A percentile compares a stretch with the other conserved stretches of the same genome.
These are phyloP conservation scores for Colletotrichum eremochloae DNA, from an alignment of 2,329 filamentous ascomycete species.

Conservation along the genomic window DNA sequence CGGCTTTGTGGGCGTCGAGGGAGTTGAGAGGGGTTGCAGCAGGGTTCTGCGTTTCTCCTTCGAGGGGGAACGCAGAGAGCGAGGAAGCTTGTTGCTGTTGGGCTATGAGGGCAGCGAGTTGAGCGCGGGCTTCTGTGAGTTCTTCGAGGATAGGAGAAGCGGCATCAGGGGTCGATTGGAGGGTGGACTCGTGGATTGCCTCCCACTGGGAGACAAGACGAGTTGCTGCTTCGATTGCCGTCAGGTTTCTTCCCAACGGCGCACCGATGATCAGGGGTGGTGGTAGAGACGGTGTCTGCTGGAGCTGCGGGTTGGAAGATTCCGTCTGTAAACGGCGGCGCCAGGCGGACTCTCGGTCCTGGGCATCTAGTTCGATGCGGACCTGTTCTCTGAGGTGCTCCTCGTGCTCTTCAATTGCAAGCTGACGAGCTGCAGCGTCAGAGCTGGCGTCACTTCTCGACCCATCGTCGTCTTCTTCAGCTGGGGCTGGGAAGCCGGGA, in stretches of 20 bases:
- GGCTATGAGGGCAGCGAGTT: constrained; percentile 11
- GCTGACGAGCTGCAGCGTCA: background rate
- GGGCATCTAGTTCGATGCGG: constrained; percentile 12
- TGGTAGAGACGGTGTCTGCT: background rate
- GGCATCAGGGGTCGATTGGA: constrained; percentile 36
- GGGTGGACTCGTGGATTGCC: constrained; percentile 48
- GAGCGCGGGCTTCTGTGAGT: constrained; percentile 22
- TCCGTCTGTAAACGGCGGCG: background rate
- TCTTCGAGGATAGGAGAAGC: constrained; percentile 28
- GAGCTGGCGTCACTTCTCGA: background rate
- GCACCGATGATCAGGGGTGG: constrained; percentile 53
- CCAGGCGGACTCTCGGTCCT: constrained; percentile 16
- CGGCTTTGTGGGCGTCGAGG: constrained; percentile 27
- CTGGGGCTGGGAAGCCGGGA: background rate
- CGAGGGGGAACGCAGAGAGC: background rate
- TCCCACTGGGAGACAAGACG: constrained; percentile 54
- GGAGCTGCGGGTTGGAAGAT: background rate
- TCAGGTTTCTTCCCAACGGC: constrained; percentile 53
- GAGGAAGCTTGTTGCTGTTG: background rate
- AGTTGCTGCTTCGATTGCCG: constrained; percentile 53
- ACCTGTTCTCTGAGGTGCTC: constrained; percentile 11
- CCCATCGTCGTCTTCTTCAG: background rate
- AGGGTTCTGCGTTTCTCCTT: background rate
- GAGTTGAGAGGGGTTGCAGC: constrained; percentile 12
- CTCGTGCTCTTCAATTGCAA: constrained; percentile 13